Evolutionary conservation across 2,329 filamentous ascomycete species (phyloP), one percentile per base, ranked within the genome.

Genomic region (Colletotrichum falcatum): DNA sequence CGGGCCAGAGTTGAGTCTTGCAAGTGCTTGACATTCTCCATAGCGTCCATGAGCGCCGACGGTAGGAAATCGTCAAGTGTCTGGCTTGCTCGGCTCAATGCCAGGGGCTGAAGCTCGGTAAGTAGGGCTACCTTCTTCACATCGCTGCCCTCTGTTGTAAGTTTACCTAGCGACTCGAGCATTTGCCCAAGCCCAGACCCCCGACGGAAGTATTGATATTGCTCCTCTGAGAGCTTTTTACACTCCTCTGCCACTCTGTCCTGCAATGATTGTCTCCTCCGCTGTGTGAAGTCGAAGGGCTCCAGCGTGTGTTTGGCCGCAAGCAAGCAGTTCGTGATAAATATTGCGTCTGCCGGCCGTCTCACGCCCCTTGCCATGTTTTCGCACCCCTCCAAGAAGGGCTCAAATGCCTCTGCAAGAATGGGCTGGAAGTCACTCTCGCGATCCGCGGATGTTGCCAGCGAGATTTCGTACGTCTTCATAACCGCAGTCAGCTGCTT

Each of bases 1-100:
- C 93, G 89, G 18, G 92, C 91, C 67, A 97, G 82, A 14, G 85
- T 86, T 1, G 92, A 88, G 76, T 93, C 92, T 72, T 92, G 90
- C 1, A 99, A 82, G 51, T 89, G 85, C 73, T 91, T 91, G 33
- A 98, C 81, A 71, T 94, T 93, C 61, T 96, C 92, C 75, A 93
- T 90, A 3, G 95, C 95, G 78, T 99, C 96, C 85, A 98, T 95
- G 37, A 97, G 86, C 3, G 95, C 96, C 1, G 94, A 97, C 0
- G 96, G 95, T 30, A 99, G 84, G 81, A 98, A 99, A 71, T 94
- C 91, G 77, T 99, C 96, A 8, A 99, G 85, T 49, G 87, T 88
- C 75, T 95, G 93, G 75, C 93, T 93, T 2, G 91, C 90, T 60
- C 85, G 82, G 1, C 87, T 82, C n/a, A 98, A 84, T 0, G 86